Conservation (phyloP, 306 rosid genomes). For the Urtica urens region DNA sequence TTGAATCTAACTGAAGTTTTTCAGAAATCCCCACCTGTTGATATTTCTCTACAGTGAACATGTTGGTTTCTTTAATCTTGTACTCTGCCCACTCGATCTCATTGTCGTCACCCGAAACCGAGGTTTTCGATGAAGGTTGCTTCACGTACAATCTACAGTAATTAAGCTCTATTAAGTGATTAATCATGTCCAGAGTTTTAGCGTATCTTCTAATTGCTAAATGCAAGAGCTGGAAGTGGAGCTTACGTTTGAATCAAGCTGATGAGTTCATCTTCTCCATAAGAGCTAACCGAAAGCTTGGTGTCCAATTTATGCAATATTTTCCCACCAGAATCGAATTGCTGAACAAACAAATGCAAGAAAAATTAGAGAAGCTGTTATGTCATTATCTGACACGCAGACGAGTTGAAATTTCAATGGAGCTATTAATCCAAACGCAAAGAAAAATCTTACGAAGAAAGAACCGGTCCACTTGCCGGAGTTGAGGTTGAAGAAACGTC, state of each 20-base stretch:
- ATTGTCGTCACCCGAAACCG: constrained; percentile 33
- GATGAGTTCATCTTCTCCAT: constrained; percentile 87
- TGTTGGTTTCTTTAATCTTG: constrained; percentile 87
- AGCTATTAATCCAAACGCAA: background rate
- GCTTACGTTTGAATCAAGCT: constrained; percentile 92
- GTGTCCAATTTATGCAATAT: constrained; percentile 62
- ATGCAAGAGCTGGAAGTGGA: background rate
- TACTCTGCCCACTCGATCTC: constrained; percentile 86
- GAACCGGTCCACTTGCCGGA: constrained; percentile 83
- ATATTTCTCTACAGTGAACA: constrained; percentile 88
- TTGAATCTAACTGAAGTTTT: too few species aligned
- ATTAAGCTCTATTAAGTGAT: constrained; percentile 1
- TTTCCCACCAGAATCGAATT: constrained; percentile 77
- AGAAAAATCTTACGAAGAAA: constrained; percentile 50
- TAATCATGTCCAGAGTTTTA: background rate
- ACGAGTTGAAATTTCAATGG: background rate
- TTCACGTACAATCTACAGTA: constrained; percentile 58
- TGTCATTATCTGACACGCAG: background rate
- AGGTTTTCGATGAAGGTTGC: constrained; percentile 57
- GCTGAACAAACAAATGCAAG: constrained; percentile 25
- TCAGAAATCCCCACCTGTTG: constrained; percentile 66
- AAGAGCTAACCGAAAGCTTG: constrained; percentile 77
- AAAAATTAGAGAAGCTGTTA: background rate
- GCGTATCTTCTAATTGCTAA: background rate
- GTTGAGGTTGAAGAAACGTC: constrained; percentile 45